Base-by-base conservation (phyloP, 805 yeast genomes). In the Debaryomyces hansenii region DNA sequence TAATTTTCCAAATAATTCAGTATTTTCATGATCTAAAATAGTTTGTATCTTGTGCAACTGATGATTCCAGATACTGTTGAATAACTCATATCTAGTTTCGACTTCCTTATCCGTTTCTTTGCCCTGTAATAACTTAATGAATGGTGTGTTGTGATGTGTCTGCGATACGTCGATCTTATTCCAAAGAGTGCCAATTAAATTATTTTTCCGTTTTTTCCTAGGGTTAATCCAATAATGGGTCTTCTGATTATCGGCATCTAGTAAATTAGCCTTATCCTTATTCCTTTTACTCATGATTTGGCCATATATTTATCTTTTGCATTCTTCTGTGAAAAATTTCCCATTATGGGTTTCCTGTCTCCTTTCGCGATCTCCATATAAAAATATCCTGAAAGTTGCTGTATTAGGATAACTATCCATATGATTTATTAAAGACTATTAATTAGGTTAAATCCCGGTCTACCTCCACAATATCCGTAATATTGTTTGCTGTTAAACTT, bases 1-100 rank as follows among this genome's bases (percentile, higher is more conserved):
- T 40, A 72, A 58, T 27, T 56, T 49, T 9, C 54, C 55, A 44
- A 65, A 72, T 37, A 71, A 54, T 1, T 56, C 59, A 33, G 56
- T 51, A 52, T 72, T 70, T 33, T 73, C 62, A 43, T 58, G 55
- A 50, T 67, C 60, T 44, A 70, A 53, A 34, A 68, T 62, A 34
- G 44, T 8, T 41, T 63, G 58, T 15, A 68, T 66, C 44, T 63
- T 60, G 15, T 39, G 40, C 21, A 53, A 47, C 44, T 69, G 75
- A 35, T 51, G 46, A 15, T 48, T 44, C 73, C 74, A 69, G 12
- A 62, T 53, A n/a, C 46, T 40, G 14, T 54, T 48, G 48, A 55
- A 67, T 16, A 60, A 46, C 4, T 45, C 34, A 52, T 54, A 65
- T n/a, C 74, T 50, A 20, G 41, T 52, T 4, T 40, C 29, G 4